Conservation (phyloP, 257 asterid genomes). For the Cruciata laevipes region DNA sequence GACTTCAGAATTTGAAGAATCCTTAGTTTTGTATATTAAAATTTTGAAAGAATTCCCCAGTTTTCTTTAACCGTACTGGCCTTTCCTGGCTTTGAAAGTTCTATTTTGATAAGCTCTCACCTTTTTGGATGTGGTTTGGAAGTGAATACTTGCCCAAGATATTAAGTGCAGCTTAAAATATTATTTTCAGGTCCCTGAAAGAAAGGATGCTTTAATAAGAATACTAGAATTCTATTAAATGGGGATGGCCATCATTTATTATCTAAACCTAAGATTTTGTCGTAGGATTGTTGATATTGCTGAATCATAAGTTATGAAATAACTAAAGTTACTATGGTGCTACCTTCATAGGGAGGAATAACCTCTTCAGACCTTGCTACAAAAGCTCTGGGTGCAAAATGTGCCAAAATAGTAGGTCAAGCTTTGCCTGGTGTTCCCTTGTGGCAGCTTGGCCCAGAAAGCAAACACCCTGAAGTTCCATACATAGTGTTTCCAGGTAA, state of each 20-base stretch:
- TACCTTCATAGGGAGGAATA: conserved; percentile 75
- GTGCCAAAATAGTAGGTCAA: conserved; percentile 89
- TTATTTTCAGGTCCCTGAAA: not conserved
- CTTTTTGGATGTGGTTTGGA: not conserved
- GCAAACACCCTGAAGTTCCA: conserved; percentile 91
- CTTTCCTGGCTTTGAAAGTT: not conserved
- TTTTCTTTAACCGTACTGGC: not conserved
- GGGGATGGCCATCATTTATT: not conserved
- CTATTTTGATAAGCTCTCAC: not conserved
- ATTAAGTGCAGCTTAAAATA: not conserved
- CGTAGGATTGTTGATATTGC: not conserved
- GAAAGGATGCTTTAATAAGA: not conserved
- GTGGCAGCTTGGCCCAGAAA: conserved; percentile 96
- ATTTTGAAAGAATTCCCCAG: not conserved
- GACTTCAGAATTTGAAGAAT: not conserved
- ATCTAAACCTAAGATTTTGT: not conserved
- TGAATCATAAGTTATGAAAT: not conserved
- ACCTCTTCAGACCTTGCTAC: conserved; percentile 98
- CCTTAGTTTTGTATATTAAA: not conserved
- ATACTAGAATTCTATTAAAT: not conserved
- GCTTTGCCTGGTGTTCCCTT: conserved; percentile 94
- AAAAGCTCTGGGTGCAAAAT: conserved; percentile 83
- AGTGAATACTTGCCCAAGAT: not conserved
- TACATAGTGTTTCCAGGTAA: conserved; percentile 96
- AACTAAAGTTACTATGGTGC: conserved; percentile 6